Percentiles rank a stretch among this genome's conserved stretches.
These are phyloP conservation scores for Apiospora kogelbergensis DNA, from an alignment of 2,329 filamentous ascomycete species.

Conservation along the genomic window DNA sequence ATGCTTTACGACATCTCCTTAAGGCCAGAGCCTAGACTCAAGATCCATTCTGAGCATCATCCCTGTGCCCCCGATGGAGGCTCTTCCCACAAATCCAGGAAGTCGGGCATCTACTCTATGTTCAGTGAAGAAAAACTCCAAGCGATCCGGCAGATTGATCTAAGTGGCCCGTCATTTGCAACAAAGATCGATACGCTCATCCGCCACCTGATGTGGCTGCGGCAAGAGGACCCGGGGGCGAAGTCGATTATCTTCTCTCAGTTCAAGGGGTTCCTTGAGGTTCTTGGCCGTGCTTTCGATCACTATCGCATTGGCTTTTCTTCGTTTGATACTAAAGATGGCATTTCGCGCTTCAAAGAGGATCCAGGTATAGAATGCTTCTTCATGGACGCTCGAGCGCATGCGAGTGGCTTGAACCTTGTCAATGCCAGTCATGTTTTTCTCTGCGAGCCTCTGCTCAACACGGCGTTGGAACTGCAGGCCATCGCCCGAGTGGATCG, in stretches of 20 bases:
- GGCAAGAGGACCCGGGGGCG: conserved; percentile 78
- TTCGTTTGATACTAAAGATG: conserved; percentile 66
- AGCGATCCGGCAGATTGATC: conserved; percentile 79
- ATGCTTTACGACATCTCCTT: conserved; percentile 86
- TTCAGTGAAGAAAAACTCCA: conserved; percentile 70
- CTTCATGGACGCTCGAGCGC: conserved; percentile 83
- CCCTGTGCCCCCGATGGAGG: neutral
- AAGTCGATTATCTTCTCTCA: conserved; percentile 97
- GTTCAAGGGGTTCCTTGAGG: conserved; percentile 62
- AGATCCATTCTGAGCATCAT: conserved; percentile 60
- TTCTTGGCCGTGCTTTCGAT: conserved; percentile 69
- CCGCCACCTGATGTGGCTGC: conserved; percentile 82
- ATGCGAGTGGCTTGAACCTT: conserved; percentile 86
- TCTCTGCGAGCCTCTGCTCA: conserved; percentile 89
- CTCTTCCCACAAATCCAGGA: conserved; percentile 26
- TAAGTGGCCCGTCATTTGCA: conserved; percentile 73
- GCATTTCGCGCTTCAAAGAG: conserved; percentile 74
- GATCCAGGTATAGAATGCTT: conserved; percentile 78
- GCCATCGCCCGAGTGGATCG: conserved; percentile 93
- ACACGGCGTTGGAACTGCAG: conserved; percentile 90
- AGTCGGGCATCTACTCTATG: conserved; percentile 69
- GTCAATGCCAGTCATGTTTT: conserved; percentile 94
- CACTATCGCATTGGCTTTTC: conserved; percentile 72
- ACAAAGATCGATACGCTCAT: conserved; percentile 86
- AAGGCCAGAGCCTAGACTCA: conserved; percentile 68